phyloP scores from a whole-genome alignment of 768 basidiomycete species.

The Trametes sanguinea region DNA sequence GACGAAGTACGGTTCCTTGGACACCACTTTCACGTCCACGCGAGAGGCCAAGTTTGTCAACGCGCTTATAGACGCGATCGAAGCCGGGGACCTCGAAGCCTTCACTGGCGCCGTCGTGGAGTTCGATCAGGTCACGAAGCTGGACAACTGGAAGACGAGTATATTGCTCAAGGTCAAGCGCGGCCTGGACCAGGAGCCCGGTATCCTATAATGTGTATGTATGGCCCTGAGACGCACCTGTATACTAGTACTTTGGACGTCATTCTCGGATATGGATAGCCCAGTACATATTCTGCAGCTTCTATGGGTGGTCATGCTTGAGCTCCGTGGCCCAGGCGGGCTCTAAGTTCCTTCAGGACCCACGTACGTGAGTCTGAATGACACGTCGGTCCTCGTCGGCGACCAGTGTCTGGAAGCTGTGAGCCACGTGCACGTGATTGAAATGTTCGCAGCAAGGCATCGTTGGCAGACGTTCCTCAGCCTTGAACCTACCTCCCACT shows the following conservation, averaged over 20 bases:
- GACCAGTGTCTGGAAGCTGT: background rate
- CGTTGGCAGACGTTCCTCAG: background rate
- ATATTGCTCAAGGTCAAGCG: conserved; percentile 91
- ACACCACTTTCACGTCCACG: conserved; percentile 83
- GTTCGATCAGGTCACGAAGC: conserved; percentile 87
- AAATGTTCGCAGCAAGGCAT: background rate
- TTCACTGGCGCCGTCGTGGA: conserved; percentile 88
- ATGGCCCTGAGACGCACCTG: conserved; percentile 13
- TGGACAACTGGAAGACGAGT: conserved; percentile 96
- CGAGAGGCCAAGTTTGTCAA: conserved; percentile 90
- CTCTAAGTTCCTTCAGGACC: too few relatives aligned
- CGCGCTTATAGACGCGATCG: conserved; percentile 75
- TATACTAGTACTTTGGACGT: background rate
- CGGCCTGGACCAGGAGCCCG: conserved; percentile 61
- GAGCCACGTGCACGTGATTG: background rate
- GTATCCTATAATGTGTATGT: conserved; percentile 12
- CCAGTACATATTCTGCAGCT: background rate
- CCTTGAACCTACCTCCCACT: background rate
- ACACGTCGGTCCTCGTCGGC: too few relatives aligned
- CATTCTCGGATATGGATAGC: background rate
- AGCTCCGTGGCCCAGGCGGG: too few relatives aligned
- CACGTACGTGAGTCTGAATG: too few relatives aligned
- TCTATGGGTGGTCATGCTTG: too few relatives aligned
- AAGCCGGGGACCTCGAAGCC: conserved; percentile 65
- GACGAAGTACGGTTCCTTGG: conserved; percentile 74